Conservation (phyloP, 83 land plant species). For the Picea abies region DNA sequence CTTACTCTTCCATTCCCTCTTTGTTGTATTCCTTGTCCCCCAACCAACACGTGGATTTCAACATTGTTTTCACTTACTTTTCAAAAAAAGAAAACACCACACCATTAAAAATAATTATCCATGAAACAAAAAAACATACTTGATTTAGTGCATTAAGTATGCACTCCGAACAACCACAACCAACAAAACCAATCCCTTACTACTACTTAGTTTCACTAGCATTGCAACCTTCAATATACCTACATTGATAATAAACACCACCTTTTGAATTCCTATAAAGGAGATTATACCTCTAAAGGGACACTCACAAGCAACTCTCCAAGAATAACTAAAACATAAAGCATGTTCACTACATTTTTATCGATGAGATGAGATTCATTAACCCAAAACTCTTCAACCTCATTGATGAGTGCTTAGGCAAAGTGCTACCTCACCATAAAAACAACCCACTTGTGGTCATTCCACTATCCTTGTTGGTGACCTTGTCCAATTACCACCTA, state of each 20-base stretch:
- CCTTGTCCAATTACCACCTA: neutral
- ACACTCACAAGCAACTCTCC: neutral
- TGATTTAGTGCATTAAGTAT: neutral
- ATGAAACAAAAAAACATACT: neutral
- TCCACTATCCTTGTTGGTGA: neutral
- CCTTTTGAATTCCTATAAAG: neutral
- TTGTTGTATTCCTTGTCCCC: neutral
- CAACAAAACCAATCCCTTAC: neutral
- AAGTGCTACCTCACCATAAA: neutral
- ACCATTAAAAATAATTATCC: neutral
- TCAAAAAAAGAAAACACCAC: neutral
- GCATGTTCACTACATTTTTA: neutral
- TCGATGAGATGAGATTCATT: neutral
- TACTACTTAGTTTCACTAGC: neutral
- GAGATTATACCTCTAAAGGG: neutral
- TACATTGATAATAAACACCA: neutral
- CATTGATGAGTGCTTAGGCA: neutral
- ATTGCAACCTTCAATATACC: neutral
- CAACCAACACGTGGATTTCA: neutral
- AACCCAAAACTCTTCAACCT: neutral
- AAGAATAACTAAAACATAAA: neutral
- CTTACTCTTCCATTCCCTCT: neutral
- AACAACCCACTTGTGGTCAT: neutral
- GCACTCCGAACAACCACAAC: neutral
- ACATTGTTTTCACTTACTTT: neutral